phyloP scores from a whole-genome alignment of 164 flowering plant species.

The Liquidambar formosana region DNA sequence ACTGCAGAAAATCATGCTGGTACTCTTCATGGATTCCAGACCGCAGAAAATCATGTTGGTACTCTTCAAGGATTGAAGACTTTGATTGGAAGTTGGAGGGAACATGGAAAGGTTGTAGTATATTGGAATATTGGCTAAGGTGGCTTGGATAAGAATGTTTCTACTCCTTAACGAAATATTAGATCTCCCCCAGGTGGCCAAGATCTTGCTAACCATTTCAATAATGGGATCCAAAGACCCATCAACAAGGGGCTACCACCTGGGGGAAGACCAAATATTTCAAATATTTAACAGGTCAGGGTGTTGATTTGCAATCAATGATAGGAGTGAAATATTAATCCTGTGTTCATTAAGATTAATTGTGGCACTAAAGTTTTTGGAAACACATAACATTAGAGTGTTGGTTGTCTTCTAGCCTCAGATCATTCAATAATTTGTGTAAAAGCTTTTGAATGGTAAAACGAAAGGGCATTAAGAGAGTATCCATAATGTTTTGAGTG shows the following conservation, averaged over 20 bases:
- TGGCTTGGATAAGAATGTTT: neutral
- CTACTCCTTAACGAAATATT: too few species aligned
- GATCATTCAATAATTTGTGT: too few species aligned
- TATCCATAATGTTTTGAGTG: too few species aligned
- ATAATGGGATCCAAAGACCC: neutral
- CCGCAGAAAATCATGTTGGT: neutral
- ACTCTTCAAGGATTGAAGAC: neutral
- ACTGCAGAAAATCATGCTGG: neutral
- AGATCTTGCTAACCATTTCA: neutral
- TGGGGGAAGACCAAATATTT: neutral
- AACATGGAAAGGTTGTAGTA: neutral
- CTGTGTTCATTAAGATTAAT: too few species aligned
- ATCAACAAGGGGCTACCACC: neutral
- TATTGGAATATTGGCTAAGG: neutral
- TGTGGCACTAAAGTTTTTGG: too few species aligned
- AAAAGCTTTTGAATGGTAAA: too few species aligned
- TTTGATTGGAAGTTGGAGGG: neutral
- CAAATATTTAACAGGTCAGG: neutral
- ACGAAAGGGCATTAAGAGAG: too few species aligned
- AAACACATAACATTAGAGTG: too few species aligned
- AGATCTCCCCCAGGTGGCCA: too few species aligned
- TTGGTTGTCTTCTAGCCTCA: too few species aligned
- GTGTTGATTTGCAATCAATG: too few species aligned
- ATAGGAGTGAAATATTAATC: too few species aligned
- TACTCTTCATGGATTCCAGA: neutral